phyloP scores from a whole-genome alignment of 805 yeast genomes.

The Lachancea nothofagi region DNA sequence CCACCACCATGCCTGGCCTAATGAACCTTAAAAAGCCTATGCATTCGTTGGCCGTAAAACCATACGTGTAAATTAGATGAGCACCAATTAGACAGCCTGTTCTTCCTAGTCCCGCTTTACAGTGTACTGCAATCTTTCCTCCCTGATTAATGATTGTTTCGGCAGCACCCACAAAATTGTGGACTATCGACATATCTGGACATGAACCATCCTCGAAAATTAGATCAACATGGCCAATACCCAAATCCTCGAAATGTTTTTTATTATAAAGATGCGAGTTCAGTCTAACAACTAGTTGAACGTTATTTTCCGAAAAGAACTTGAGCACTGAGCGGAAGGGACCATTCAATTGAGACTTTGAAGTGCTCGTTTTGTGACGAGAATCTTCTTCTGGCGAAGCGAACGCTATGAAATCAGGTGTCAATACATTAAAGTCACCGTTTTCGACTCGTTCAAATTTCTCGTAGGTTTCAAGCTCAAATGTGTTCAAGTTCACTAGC shows the following conservation, averaged over 20 bases:
- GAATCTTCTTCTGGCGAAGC: conserved; percentile 87
- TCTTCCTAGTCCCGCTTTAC: conserved; percentile 97
- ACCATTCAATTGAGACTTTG: conserved; percentile 45
- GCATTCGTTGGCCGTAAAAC: conserved; percentile 95
- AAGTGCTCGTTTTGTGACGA: conserved; percentile 14
- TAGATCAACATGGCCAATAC: conserved; percentile 89
- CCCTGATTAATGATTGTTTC: conserved; percentile 80
- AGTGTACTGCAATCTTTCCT: conserved; percentile 97
- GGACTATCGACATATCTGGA: conserved; percentile 90
- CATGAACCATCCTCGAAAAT: conserved; percentile 98
- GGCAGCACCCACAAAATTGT: conserved; percentile 90
- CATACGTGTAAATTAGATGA: conserved; percentile 90
- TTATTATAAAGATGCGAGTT: conserved; percentile 89
- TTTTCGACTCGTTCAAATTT: conserved; percentile 92
- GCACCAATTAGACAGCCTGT: conserved; percentile 98
- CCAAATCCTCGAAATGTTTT: conserved; percentile 72
- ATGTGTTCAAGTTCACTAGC: conserved; percentile 76
- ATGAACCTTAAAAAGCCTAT: conserved; percentile 94
- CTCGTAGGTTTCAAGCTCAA: conserved; percentile 91
- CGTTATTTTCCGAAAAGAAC: conserved; percentile 66
- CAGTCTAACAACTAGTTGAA: conserved; percentile 83
- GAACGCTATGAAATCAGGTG: conserved; percentile 94
- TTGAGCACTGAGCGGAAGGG: conserved; percentile 78
- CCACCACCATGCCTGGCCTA: conserved; percentile 99
- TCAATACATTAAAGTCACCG: conserved; percentile 89